These are phyloP conservation scores for Fusarium lyarnte DNA, from an alignment of 2,329 filamentous ascomycete species.

Conservation along the genomic window DNA sequence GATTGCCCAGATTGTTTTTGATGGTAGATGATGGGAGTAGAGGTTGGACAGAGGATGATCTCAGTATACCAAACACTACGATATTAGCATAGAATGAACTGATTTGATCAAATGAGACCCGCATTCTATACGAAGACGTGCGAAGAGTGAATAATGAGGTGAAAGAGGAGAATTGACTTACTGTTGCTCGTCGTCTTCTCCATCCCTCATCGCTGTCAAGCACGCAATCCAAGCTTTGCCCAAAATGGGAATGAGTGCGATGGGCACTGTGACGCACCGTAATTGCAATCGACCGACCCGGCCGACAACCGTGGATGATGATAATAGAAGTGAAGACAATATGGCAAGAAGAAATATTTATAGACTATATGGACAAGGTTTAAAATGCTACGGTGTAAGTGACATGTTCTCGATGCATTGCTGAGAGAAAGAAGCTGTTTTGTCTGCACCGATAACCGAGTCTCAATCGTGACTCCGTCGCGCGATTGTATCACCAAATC, in stretches of 20 bases:
- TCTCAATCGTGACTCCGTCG: not conserved
- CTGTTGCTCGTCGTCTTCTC: constrained; percentile 17
- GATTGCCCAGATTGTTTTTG: constrained; percentile 7
- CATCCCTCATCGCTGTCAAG: constrained; percentile 10
- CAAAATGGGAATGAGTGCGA: constrained; percentile 6
- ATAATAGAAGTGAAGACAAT: not conserved
- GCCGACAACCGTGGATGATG: constrained; percentile 9
- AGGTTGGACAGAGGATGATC: not conserved
- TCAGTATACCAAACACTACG: constrained; percentile 16
- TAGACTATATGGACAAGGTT: not conserved
- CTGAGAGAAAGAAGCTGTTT: too few relatives aligned
- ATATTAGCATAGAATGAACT: constrained; percentile 33
- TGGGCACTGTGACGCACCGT: constrained; percentile 14
- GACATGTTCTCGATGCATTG: not conserved
- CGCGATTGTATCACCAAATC: not conserved
- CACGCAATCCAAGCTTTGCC: constrained; percentile 35
- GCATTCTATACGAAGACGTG: constrained; percentile 19
- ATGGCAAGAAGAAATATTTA: not conserved
- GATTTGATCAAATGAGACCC: constrained; percentile 27
- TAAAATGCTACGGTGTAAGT: too few relatives aligned
- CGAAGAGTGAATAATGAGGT: constrained; percentile 23
- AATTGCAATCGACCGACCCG: constrained; percentile 25
- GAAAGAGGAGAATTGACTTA: constrained; percentile 27
- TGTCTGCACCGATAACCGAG: constrained; percentile 23
- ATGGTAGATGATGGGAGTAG: not conserved